Percentiles rank a stretch among this genome's conserved stretches.
These are phyloP conservation scores for Hansenula sp. DNA, from an alignment of 1,139 yeast species.

Conservation along the genomic window DNA sequence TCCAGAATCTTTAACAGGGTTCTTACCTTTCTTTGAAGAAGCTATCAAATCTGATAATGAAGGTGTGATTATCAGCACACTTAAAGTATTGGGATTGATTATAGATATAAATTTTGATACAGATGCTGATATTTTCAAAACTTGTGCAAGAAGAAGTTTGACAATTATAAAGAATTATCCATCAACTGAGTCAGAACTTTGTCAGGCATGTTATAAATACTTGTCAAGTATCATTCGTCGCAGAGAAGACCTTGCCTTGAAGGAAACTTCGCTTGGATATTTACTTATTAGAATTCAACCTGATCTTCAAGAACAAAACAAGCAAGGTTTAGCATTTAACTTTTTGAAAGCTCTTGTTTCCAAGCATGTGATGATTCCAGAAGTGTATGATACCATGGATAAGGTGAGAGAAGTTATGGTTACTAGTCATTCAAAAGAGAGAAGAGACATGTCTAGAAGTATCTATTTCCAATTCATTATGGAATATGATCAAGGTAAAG, in stretches of 20 bases:
- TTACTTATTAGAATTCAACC: conserved; percentile 75
- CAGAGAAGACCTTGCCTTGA: conserved; percentile 59
- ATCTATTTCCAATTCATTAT: conserved; percentile 82
- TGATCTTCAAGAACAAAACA: conserved; percentile 85
- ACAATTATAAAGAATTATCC: conserved; percentile 72
- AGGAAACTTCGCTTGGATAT: conserved; percentile 71
- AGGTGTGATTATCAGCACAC: conserved; percentile 63
- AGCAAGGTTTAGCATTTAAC: conserved; percentile 84
- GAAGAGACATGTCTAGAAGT: conserved; percentile 82
- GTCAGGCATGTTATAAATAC: conserved; percentile 75
- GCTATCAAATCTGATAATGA: conserved; percentile 67
- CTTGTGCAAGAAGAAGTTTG: conserved; percentile 60
- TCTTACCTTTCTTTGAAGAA: conserved; percentile 65
- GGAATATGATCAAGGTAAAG: conserved; percentile 93
- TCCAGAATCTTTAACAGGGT: conserved; percentile 60
- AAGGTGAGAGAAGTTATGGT: conserved; percentile 80
- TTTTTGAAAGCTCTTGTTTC: conserved; percentile 73
- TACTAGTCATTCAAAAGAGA: conserved; percentile 79
- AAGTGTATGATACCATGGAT: conserved; percentile 86
- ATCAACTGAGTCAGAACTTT: conserved; percentile 72
- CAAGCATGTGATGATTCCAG: conserved; percentile 76
- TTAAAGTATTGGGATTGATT: conserved; percentile 58
- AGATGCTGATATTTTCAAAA: conserved; percentile 46
- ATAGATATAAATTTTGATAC: conserved; percentile 61
- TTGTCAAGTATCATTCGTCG: conserved; percentile 71